A percentile compares a stretch with the other conserved stretches of the same genome.
Evolutionary conservation across 2,329 filamentous ascomycete genomes (phyloP).

Genomic region (Teratosphaeriaceae sp.): DNA sequence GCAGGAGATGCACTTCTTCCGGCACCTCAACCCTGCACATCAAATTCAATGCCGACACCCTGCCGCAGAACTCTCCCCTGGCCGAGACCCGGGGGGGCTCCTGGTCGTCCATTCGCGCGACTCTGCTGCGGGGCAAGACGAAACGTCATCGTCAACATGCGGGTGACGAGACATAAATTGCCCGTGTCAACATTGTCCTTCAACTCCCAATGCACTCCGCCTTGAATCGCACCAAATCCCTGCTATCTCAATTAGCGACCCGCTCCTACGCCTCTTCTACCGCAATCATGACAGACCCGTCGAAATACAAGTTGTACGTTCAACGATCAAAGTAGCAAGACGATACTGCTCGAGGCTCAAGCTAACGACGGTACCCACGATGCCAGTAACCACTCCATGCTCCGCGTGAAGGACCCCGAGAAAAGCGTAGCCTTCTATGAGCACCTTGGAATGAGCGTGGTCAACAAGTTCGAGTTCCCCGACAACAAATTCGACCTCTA

Average conservation of each 20-base stretch:
- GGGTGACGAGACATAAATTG: neutral
- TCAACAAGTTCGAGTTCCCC: slow-evolving; percentile 74
- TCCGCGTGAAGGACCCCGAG: slow-evolving; percentile 83
- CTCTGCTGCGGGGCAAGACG: neutral
- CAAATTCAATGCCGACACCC: too few relatives aligned
- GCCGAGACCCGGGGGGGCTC: too few relatives aligned
- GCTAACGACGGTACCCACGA: too few relatives aligned
- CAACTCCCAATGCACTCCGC: slow-evolving; percentile 2
- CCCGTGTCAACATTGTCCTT: neutral
- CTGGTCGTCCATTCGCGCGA: too few relatives aligned
- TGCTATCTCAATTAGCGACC: neutral
- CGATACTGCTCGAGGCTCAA: too few relatives aligned
- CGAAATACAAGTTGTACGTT: slow-evolving; percentile 61
- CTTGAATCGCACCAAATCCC: slow-evolving; percentile 1
- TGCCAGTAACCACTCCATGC: slow-evolving; percentile 54
- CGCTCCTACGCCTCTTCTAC: slow-evolving; percentile 16
- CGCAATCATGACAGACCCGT: slow-evolving; percentile 53
- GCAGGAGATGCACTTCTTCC: too few relatives aligned
- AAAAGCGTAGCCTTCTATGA: slow-evolving; percentile 84
- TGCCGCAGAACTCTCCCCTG: too few relatives aligned
- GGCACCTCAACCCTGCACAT: too few relatives aligned
- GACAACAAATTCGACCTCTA: slow-evolving; percentile 65
- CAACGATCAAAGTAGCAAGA: too few relatives aligned
- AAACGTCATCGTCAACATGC: neutral
- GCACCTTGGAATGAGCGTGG: slow-evolving; percentile 76